Evolutionary conservation across 1,284 basidiomycete species (phyloP), one percentile per base, ranked within the genome.

Genomic region (Leccinum solheimii): DNA sequence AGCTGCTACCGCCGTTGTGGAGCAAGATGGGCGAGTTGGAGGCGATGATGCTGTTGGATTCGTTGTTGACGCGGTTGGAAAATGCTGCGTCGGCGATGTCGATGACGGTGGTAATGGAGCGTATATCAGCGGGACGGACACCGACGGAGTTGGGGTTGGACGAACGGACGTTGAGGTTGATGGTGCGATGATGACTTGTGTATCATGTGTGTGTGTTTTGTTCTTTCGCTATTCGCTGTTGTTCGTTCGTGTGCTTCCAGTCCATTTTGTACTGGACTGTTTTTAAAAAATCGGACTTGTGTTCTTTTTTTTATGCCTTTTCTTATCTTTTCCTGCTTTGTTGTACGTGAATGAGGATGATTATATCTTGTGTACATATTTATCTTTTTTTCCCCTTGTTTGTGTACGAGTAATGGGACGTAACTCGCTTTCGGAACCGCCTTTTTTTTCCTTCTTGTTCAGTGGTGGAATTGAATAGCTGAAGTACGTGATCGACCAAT

Each of bases 11-110:
- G 1, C 77, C 82, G 9, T 84, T 96, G 70, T 80, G 82, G 63
- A 86, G 91, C 52, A 88, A 88, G 64, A 86, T 90, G 65, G 83
- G 85, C 16, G 94, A 96, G 69, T 79, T 84, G 45, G 92, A 97
- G 67, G 77, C 97, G 55, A 83, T 87, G 71, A 78, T 85, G 55
- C 77, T 94, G 10, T 79, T 98, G 40, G 91, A 95, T 67, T 90
- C 86, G 3, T 72, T 96, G 48, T 81, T 89, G 19, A 79, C 87
- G 14, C 83, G 95, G 43, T 87, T 96, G 56, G 90, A 95, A 72
- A 95, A 96, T 72, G 85, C 89, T n/a, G 77, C 91, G 30, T 81
- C 85, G 14, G 81, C 85, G 32, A 76, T 96, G 66, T 72, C 77
- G 21, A 68, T 80, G 64, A 70, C 71, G 59, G 64, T 67, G 30